Percentiles rank a stretch among this genome's conserved stretches.
These are phyloP conservation scores for Ascoidea tarda DNA, from an alignment of 805 yeast genomes.

Conservation along the genomic window DNA sequence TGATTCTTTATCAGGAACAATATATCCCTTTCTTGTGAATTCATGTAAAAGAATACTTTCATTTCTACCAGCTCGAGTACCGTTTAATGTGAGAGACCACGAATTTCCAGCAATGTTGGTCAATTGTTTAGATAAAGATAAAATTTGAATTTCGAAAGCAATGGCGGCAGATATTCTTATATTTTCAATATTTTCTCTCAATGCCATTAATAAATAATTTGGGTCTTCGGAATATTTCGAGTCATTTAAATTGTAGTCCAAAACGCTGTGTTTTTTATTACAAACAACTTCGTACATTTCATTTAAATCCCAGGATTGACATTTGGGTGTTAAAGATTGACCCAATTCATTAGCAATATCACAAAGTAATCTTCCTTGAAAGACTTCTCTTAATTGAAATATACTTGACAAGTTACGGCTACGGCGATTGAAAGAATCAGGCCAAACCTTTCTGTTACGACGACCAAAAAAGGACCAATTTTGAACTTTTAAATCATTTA, in stretches of 20 bases:
- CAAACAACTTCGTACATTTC: slow-evolving; percentile 85
- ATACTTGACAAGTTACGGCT: slow-evolving; percentile 17
- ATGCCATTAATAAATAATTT: slow-evolving; percentile 47
- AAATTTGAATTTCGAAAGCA: slow-evolving; percentile 70
- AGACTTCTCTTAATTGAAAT: slow-evolving; percentile 49
- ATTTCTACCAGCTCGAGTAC: slow-evolving; percentile 93
- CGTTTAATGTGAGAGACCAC: slow-evolving; percentile 89
- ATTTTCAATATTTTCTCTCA: slow-evolving; percentile 52
- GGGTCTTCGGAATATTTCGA: slow-evolving; percentile 57
- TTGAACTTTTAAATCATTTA: slow-evolving; percentile 57
- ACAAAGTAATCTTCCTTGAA: slow-evolving; percentile 79
- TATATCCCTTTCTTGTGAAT: slow-evolving; percentile 62
- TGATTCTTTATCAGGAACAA: slow-evolving; percentile 78
- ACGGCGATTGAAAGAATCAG: slow-evolving; percentile 46
- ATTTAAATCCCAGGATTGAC: slow-evolving; percentile 86
- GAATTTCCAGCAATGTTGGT: slow-evolving; percentile 95
- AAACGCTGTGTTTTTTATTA: slow-evolving; percentile 39
- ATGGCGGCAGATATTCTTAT: slow-evolving; percentile 64
- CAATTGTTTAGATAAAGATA: slow-evolving; percentile 80
- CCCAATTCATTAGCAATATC: slow-evolving; percentile 94
- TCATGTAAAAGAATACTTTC: slow-evolving; percentile 89
- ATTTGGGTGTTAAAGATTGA: slow-evolving; percentile 77
- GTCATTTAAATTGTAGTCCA: slow-evolving; percentile 63
- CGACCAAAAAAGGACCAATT: slow-evolving; percentile 82
- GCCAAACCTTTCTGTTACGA: slow-evolving; percentile 63